Evolutionary conservation across 2,329 filamentous ascomycete genomes (phyloP).

Genomic region (Plenodomus biglobosus): DNA sequence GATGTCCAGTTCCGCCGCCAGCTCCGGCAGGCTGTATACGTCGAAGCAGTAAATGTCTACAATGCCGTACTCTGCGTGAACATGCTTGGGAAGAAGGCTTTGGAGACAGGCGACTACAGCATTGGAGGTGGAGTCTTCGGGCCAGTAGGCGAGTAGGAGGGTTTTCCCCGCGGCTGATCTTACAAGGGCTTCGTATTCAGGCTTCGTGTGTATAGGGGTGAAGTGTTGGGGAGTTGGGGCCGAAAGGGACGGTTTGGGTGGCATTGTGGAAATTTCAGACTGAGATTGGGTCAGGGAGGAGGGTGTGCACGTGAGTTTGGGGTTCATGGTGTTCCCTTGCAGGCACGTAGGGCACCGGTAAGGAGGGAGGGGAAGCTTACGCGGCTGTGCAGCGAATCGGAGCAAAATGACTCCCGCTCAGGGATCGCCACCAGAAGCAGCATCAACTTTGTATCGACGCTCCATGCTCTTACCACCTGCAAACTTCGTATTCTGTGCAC

Average conservation of each 20-base stretch:
- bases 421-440: not conserved
- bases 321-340: too few species aligned
- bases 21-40: slow-evolving; percentile 25
- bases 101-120: slow-evolving; percentile 13
- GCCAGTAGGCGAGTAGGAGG: slow-evolving; percentile 26
- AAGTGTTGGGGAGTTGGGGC: slow-evolving; percentile 11
- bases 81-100: slow-evolving; percentile 12
- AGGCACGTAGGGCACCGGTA: too few species aligned
- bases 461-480: not conserved
- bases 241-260: not conserved
- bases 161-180: slow-evolving; percentile 21
- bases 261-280: too few species aligned
- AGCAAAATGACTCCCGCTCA: not conserved
- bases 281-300: not conserved
- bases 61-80: slow-evolving; percentile 13
- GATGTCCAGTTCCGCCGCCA: slow-evolving; percentile 22
- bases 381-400: slow-evolving; percentile 1
- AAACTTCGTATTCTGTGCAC: not conserved
- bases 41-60: slow-evolving; percentile 27
- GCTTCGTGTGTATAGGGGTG: slow-evolving; percentile 16
- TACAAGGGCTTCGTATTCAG: slow-evolving; percentile 19
- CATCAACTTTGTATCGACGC: not conserved
- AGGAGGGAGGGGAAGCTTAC: not conserved
- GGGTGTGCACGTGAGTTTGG: not conserved
- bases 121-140: slow-evolving; percentile 21